A percentile compares a stretch with the other conserved stretches of the same genome.
Evolutionary conservation across 371 early-diverging fungal genomes (phyloP).

Genomic region (Quaeritorhiza haematococci): DNA sequence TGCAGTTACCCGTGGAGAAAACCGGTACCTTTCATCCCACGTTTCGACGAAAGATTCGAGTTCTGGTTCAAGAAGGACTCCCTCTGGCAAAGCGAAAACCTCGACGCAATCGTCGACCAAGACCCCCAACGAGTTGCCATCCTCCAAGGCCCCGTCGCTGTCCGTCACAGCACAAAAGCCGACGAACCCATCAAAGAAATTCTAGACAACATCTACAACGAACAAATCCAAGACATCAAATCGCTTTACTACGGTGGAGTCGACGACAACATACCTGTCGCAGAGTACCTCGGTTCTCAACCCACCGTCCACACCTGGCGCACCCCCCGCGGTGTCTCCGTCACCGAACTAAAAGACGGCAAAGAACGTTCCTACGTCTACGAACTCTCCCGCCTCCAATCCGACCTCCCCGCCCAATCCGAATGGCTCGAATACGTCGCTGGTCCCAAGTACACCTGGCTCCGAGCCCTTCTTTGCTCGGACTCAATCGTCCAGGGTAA

Average conservation of each 20-base stretch:
- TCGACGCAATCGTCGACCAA: slow-evolving; percentile 84
- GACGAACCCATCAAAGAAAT: slow-evolving; percentile 90
- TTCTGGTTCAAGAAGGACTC: slow-evolving; percentile 96
- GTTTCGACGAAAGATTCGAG: slow-evolving; percentile 88
- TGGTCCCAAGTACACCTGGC: slow-evolving; percentile 73
- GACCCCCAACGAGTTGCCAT: slow-evolving; percentile 92
- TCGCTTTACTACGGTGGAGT: slow-evolving; percentile 69
- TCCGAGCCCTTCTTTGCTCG: slow-evolving; percentile 81
- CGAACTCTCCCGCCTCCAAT: slow-evolving; percentile 46
- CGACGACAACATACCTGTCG: slow-evolving; percentile 65
- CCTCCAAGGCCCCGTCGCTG: slow-evolving; percentile 92
- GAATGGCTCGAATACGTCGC: slow-evolving; percentile 73
- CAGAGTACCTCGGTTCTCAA: slow-evolving; percentile 78
- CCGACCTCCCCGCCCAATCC: slow-evolving; percentile 60
- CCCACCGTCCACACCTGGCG: slow-evolving; percentile 21
- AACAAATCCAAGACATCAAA: slow-evolving; percentile 74
- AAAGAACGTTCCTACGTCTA: slow-evolving; percentile 40
- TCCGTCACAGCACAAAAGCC: slow-evolving; percentile 65
- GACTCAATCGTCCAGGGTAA: slow-evolving; percentile 72
- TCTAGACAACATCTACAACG: slow-evolving; percentile 79
- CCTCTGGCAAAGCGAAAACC: slow-evolving; percentile 91
- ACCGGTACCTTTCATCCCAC: slow-evolving; percentile 90
- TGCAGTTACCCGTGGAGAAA: slow-evolving; percentile 80
- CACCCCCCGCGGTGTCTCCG: slow-evolving; percentile 19
- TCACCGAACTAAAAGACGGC: slow-evolving; percentile 30